phyloP scores from a whole-genome alignment of 306 rosid genomes.

The Gynostemma pentaphyllum region DNA sequence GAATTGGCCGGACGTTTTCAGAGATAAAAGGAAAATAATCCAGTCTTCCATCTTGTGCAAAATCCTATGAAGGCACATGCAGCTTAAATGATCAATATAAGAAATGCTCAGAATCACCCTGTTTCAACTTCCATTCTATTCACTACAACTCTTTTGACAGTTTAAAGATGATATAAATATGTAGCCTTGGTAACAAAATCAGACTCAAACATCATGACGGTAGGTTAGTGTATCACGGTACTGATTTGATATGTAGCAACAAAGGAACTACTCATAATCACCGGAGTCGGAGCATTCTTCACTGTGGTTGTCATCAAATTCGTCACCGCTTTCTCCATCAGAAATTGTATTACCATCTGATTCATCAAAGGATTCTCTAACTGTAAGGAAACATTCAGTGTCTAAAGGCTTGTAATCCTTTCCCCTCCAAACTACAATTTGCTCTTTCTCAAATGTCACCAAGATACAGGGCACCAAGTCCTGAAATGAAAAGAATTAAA shows the following conservation, averaged over 20 bases:
- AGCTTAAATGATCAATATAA: neutral
- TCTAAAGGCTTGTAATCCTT: conserved; percentile 35
- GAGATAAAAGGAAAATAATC: too few species aligned
- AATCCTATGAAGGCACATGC: too few species aligned
- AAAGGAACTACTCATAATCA: conserved; percentile 10
- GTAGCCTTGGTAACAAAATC: neutral
- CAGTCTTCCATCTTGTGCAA: too few species aligned
- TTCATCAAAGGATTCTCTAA: conserved; percentile 36
- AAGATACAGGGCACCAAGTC: conserved; percentile 80
- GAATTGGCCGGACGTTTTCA: too few species aligned
- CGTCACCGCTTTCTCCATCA: conserved; percentile 7
- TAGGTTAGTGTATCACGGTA: neutral
- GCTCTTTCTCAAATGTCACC: conserved; percentile 84
- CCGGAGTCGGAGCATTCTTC: conserved; percentile 8
- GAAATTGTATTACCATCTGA: conserved; percentile 11
- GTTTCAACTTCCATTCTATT: too few species aligned
- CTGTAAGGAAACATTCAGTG: conserved; percentile 30
- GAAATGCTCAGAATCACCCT: too few species aligned
- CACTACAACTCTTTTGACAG: too few species aligned
- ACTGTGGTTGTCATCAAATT: conserved; percentile 3
- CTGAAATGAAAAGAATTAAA: conserved; percentile 24
- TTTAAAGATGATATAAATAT: neutral
- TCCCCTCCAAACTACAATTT: conserved; percentile 84
- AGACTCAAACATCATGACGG: neutral
- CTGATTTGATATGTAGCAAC: neutral